Evolutionary conservation across 1,284 basidiomycete species (phyloP), one percentile per base, ranked within the genome.

Genomic region (Cryptococcus sp.): DNA sequence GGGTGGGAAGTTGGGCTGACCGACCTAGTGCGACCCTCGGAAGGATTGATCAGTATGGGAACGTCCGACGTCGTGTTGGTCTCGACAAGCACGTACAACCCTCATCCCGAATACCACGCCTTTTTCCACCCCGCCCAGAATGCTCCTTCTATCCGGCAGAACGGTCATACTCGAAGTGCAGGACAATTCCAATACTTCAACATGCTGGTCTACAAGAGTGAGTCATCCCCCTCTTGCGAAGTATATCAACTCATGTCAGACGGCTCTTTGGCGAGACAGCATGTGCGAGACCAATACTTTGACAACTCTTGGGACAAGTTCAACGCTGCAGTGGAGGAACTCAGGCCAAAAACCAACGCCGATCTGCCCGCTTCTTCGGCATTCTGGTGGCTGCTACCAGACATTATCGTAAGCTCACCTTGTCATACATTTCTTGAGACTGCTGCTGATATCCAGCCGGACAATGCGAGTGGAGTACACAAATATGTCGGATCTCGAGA

Each of bases 51-150:
- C 26, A 91, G 87, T 10, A 79, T 94, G n/a, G 90, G 90, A 26
- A 95, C 90, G 6, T 91, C 87, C 0, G 91, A 90, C 12, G 93
- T 90, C 0, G 82, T 91, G 56, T 78, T 93, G 19, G 79, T 93
- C 42, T 86, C 86, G 3, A 84, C 68, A 0, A 54, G 51, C 19
- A 43, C 43, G 26, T 77, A 77, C 53, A 62, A 66, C 31, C 76
- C 77, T 10, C 60, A 73, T 50, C 63, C 68, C 1, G 75, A 77
- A 47, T 76, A 71, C 54, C 77, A 78, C 57, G 69, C 73, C 14
- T 77, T 78, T 54, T 71, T 73, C 57, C 75, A 77, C 52, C 77
- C 77, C 0, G 76, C 75, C 2, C 65, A 68, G 44, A 63, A 64
- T 34, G 60, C 60, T 1, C 60, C 62, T n/a, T 46, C 55, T 14